Conservation (phyloP, 177 flowering plant species). For the Tripterygium wilfordii region DNA sequence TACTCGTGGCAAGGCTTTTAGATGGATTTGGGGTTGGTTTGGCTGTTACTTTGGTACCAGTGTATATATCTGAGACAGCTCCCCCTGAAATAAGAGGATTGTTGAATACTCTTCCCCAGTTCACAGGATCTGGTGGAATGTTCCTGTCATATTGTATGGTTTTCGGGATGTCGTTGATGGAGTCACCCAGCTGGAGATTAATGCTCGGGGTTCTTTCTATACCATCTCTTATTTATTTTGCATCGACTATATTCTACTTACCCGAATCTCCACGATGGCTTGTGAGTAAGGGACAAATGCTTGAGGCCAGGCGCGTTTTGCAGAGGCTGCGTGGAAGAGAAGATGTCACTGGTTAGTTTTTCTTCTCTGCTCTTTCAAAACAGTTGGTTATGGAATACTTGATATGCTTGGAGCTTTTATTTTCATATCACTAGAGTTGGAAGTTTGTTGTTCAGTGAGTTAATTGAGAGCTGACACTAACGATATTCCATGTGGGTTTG, state of each 20-base stretch:
- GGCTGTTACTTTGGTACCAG: conserved; percentile 35
- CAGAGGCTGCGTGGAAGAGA: conserved; percentile 38
- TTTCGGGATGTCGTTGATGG: conserved; percentile 33
- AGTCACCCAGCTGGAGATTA: conserved; percentile 36
- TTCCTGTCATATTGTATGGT: conserved; percentile 41
- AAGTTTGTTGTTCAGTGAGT: too few relatives aligned
- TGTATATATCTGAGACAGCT: conserved; percentile 42
- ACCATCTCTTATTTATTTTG: conserved; percentile 31
- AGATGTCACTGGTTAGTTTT: conserved; percentile 37
- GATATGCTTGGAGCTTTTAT: too few relatives aligned
- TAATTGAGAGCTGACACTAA: too few relatives aligned
- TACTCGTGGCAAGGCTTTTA: conserved; percentile 34
- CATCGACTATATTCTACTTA: conserved; percentile 23
- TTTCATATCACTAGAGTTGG: too few relatives aligned
- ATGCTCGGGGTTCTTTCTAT: conserved; percentile 42
- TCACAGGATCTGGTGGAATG: conserved; percentile 42
- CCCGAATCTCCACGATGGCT: conserved; percentile 52
- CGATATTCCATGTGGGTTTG: too few relatives aligned
- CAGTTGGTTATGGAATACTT: too few relatives aligned
- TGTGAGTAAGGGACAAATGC: conserved; percentile 42
- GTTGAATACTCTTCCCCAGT: conserved; percentile 41
- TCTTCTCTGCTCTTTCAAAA: too few relatives aligned
- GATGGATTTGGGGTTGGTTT: conserved; percentile 44
- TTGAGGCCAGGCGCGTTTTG: conserved; percentile 32
- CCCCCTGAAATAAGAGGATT: conserved; percentile 41